These are phyloP conservation scores for Candida awuae DNA, from an alignment of 805 yeast species.

Conservation along the genomic window DNA sequence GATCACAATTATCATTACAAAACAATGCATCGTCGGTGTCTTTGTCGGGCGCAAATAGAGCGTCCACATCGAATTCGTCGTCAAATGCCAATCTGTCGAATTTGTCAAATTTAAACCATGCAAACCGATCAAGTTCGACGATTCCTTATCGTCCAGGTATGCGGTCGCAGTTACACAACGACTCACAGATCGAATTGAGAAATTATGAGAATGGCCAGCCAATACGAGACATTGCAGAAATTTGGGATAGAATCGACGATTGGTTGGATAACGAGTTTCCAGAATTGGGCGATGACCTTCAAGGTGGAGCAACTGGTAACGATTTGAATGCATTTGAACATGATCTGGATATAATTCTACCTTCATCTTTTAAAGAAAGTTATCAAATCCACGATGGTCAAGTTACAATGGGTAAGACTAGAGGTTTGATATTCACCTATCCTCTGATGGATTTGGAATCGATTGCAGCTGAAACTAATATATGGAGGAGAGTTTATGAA, in stretches of 20 bases:
- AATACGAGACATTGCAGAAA: slow-evolving; percentile 57
- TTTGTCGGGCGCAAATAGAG: slow-evolving; percentile 33
- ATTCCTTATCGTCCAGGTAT: slow-evolving; percentile 35
- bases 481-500: slow-evolving; percentile 71
- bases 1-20: slow-evolving; percentile 22
- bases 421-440: slow-evolving; percentile 75
- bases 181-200: slow-evolving; percentile 50
- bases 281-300: slow-evolving; percentile 71
- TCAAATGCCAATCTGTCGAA: too few species aligned
- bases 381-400: slow-evolving; percentile 87
- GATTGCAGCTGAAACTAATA: slow-evolving; percentile 68
- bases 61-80: slow-evolving; percentile 34
- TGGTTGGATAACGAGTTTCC: slow-evolving; percentile 77
- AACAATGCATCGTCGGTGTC: slow-evolving; percentile 21
- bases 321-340: slow-evolving; percentile 79
- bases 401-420: slow-evolving; percentile 62
- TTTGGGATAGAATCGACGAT: slow-evolving; percentile 84
- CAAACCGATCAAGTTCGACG: background rate
- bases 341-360: slow-evolving; percentile 68
- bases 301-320: slow-evolving; percentile 68
- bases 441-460: slow-evolving; percentile 75
- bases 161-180: slow-evolving; percentile 32
- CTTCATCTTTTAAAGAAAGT: slow-evolving; percentile 76
- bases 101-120: too few species aligned
- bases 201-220: slow-evolving; percentile 40